Conservation (phyloP, 352 stramenopile species). For the Peronospora farinosa region DNA sequence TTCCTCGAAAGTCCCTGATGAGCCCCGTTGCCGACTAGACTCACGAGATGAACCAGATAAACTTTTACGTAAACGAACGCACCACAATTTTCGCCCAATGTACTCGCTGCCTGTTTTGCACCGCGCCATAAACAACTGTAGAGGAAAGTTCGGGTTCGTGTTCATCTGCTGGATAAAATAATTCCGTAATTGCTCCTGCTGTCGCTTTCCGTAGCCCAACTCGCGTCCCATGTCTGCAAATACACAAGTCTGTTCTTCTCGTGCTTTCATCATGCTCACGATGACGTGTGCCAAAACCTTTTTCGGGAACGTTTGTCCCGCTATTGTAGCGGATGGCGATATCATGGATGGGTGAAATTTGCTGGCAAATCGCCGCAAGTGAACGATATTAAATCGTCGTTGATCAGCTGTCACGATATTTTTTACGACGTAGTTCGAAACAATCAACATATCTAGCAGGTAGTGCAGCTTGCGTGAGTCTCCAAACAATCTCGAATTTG, state of each 20-base stretch:
- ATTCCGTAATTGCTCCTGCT: slow-evolving; percentile 77
- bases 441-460: slow-evolving; percentile 73
- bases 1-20: slow-evolving; percentile 20
- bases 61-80: slow-evolving; percentile 42
- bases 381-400: slow-evolving; percentile 75
- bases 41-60: slow-evolving; percentile 3
- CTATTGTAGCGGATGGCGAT: slow-evolving; percentile 42
- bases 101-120: slow-evolving; percentile 59
- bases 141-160: slow-evolving; percentile 43
- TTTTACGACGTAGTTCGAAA: slow-evolving; percentile 52
- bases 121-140: slow-evolving; percentile 77
- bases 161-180: slow-evolving; percentile 78
- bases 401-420: slow-evolving; percentile 69
- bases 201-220: slow-evolving; percentile 64
- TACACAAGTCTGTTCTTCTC: slow-evolving; percentile 63
- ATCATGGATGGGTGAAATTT: slow-evolving; percentile 71
- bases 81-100: slow-evolving; percentile 75
- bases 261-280: slow-evolving; percentile 52
- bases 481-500: slow-evolving; percentile 52
- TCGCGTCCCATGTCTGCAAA: slow-evolving; percentile 84
- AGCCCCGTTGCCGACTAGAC: slow-evolving; percentile 6
- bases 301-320: slow-evolving; percentile 57
- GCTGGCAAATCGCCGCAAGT: slow-evolving; percentile 55
- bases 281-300: slow-evolving; percentile 53
- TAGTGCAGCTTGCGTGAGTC: slow-evolving; percentile 77